Base-by-base conservation (phyloP, 805 yeast species). In the Wickerhamiella brachini region DNA sequence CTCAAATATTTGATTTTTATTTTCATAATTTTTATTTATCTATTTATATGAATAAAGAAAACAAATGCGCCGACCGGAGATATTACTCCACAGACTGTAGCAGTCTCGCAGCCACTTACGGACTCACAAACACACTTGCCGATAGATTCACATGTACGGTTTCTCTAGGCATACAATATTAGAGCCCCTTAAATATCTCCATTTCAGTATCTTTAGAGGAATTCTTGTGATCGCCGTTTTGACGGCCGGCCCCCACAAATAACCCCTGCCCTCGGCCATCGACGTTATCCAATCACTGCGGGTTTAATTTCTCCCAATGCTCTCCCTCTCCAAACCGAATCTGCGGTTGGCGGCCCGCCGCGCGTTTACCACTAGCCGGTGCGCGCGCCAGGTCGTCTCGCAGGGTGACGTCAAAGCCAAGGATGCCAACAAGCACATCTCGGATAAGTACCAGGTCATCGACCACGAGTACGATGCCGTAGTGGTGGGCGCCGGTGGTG, bases 401-500 rank as follows among this genome's bases (percentile, higher is more conserved):
- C 56, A 62, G 48, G 63, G 57, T 57, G 68, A 66, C 37, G 62
- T 70, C 47, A 61, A 67, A 34, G 75, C 68, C 45, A 59, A 62
- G 50, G 71, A 68, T 46, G 83, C 84, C 29, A 71, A 83, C 21
- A 66, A 70, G 47, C 72, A 76, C 53, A 72, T 78, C 61, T 72
- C 77, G 49, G 73, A 79, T 58, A 85, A 88, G 65, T 90, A 93
- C 70, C 93, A 87, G 65, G 82, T 90, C 57, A 82, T 90, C 59
- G 97, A 90, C 71, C 98, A 90, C 70, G 97, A 93, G 70, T 90
- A 93, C 71, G 98, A 90, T 74, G 88, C 96, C 76, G 80, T 90
- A 48, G 97, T 90, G 54, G 88, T 90, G 51, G 98, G 98, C 65
- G 98, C 98, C 52, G 98, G 98, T 65, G 98, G 98, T 68, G 98